These are phyloP conservation scores for Tylopilus rubrobrunneus DNA, from an alignment of 768 basidiomycete species.

Conservation along the genomic window DNA sequence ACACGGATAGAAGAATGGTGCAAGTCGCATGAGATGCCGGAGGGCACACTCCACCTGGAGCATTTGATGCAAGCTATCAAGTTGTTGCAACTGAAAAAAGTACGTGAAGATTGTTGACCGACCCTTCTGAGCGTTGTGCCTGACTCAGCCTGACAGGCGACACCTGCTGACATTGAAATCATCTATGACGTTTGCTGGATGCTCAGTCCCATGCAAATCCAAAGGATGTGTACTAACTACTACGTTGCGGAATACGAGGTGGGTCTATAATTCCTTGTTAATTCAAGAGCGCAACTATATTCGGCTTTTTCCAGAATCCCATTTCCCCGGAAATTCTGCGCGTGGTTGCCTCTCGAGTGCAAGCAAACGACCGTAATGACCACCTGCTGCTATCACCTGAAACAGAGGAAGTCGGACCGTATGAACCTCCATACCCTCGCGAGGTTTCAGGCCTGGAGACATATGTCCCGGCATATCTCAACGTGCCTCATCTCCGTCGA, in stretches of 20 bases:
- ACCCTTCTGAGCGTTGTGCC: constrained; percentile 5
- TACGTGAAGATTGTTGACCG: constrained; percentile 26
- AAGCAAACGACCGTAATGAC: constrained; percentile 95
- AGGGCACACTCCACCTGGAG: constrained; percentile 94
- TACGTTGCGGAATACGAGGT: constrained; percentile 99
- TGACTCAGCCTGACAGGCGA: constrained; percentile 51
- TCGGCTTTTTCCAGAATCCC: constrained; percentile 60
- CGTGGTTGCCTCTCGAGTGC: constrained; percentile 93
- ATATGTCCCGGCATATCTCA: constrained; percentile 89
- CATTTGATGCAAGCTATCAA: constrained; percentile 99
- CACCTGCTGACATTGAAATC: constrained; percentile 94
- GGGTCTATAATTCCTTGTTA: constrained; percentile 16
- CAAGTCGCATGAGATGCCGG: constrained; percentile 99
- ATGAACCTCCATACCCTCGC: constrained; percentile 88
- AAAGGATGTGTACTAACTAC: constrained; percentile 98
- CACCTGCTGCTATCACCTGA: constrained; percentile 94
- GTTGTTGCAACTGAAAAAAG: constrained; percentile 96
- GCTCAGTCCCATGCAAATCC: constrained; percentile 98
- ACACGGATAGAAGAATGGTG: constrained; percentile 99
- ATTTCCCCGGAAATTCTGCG: constrained; percentile 97
- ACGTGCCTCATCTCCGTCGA: constrained; percentile 83
- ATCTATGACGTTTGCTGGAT: constrained; percentile 99
- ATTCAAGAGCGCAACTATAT: not conserved
- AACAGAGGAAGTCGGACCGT: constrained; percentile 95
- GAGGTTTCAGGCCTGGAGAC: constrained; percentile 97